Percentiles rank a stretch among this genome's conserved stretches.
Evolutionary conservation across 306 rosid species (phyloP).

Genomic region (Pterocarpus macrocarpus): DNA sequence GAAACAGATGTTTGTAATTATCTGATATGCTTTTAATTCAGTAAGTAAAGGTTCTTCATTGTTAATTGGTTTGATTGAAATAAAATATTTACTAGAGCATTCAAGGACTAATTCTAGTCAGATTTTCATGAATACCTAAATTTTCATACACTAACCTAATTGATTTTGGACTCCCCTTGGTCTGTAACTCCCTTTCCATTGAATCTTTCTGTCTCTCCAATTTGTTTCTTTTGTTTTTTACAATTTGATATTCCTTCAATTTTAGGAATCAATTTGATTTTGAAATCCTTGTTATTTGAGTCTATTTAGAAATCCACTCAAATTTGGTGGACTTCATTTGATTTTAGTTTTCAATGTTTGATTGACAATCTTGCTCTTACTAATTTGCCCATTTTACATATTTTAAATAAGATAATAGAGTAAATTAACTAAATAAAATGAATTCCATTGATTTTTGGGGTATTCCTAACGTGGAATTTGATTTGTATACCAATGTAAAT

Average conservation of each 20-base stretch:
- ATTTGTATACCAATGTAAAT: constrained; percentile 22
- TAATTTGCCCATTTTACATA: constrained; percentile 2
- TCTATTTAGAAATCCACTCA: constrained; percentile 11
- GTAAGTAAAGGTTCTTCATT: constrained; percentile 15
- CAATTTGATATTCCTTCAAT: not conserved
- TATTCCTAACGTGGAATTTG: constrained; percentile 22
- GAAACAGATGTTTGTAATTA: constrained; percentile 27
- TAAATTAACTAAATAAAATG: constrained; percentile 20
- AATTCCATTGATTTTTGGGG: constrained; percentile 1
- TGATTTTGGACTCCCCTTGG: constrained; percentile 12
- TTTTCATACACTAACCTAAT: not conserved
- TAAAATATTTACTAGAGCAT: not conserved
- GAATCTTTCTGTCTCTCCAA: not conserved
- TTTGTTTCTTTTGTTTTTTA: not conserved
- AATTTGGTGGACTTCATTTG: constrained; percentile 5
- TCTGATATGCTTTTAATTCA: constrained; percentile 35
- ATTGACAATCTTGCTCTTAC: not conserved
- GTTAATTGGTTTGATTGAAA: not conserved
- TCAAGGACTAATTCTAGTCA: constrained; percentile 10
- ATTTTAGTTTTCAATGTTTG: constrained; percentile 18
- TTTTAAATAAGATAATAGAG: constrained; percentile 13
- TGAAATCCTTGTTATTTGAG: constrained; percentile 11
- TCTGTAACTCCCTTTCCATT: constrained; percentile 11
- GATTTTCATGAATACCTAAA: constrained; percentile 10
- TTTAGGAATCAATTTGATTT: constrained; percentile 39